Conservation (phyloP, 2,329 filamentous ascomycete genomes). For the Zasmidium citrigriseum region DNA sequence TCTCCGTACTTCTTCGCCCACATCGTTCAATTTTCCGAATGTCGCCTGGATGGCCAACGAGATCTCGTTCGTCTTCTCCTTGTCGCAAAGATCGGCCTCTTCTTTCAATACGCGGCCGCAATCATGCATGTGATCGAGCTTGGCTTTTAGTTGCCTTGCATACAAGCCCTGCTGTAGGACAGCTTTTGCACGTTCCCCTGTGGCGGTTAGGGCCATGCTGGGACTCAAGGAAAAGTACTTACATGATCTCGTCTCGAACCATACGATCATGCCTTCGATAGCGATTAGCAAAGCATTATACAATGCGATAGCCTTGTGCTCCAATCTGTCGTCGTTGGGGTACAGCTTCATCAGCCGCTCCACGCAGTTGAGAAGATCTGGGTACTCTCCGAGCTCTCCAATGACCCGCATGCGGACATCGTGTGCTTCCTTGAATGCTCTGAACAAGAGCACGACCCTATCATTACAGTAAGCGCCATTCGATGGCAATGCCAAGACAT, state of each 20-base stretch:
- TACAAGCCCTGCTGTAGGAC: constrained; percentile 5
- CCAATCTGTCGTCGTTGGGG: neutral
- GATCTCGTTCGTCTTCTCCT: neutral
- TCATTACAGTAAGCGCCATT: neutral
- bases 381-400: neutral
- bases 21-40: neutral
- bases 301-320: neutral
- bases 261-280: constrained; percentile 5
- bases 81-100: neutral
- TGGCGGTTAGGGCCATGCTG: neutral
- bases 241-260: neutral
- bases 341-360: constrained; percentile 1
- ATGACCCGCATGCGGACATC: neutral
- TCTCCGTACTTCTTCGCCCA: neutral
- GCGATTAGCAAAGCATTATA: neutral
- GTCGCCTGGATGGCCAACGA: neutral
- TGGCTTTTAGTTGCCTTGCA: neutral
- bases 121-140: neutral
- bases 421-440: neutral
- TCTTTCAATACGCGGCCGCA: neutral
- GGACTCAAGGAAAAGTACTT: neutral
- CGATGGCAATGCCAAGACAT: neutral
- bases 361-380: neutral
- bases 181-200: neutral
- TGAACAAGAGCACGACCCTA: neutral